These are phyloP conservation scores for Solanum chilense DNA, from an alignment of 257 asterid species.

Conservation along the genomic window DNA sequence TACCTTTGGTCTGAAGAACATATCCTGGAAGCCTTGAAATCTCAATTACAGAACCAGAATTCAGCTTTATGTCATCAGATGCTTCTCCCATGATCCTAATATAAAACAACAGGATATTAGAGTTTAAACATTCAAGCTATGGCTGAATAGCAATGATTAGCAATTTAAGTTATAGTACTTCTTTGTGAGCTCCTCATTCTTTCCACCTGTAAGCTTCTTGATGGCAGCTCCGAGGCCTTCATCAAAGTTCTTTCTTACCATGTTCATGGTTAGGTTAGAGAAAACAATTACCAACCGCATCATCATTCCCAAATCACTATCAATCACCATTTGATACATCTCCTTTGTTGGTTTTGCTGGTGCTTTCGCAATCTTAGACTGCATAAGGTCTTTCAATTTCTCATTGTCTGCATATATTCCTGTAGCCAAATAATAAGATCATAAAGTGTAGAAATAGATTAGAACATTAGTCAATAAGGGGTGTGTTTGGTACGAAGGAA, in stretches of 20 bases:
- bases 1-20: conserved; percentile 66
- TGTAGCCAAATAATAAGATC: conserved; percentile 12
- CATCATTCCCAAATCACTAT: conserved; percentile 48
- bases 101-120: conserved; percentile 4
- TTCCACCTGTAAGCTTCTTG: conserved; percentile 67
- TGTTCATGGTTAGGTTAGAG: conserved; percentile 61
- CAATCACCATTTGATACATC: conserved; percentile 51
- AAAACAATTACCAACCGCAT: conserved; percentile 53
- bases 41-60: conserved; percentile 62
- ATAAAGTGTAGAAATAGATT: neutral
- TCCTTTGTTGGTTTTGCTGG: conserved; percentile 64
- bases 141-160: neutral
- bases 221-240: conserved; percentile 66
- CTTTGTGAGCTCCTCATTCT: conserved; percentile 54
- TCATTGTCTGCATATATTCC: conserved; percentile 63
- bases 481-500: too few species aligned
- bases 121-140: neutral
- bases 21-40: conserved; percentile 69
- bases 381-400: conserved; percentile 34
- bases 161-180: conserved; percentile 14
- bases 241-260: conserved; percentile 57
- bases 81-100: conserved; percentile 70
- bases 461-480: neutral
- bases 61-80: conserved; percentile 52
- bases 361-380: conserved; percentile 36